A percentile compares a stretch with the other conserved stretches of the same genome.
phyloP scores from a whole-genome alignment of 2,329 filamentous ascomycete genomes.

The Trichophyton simii region DNA sequence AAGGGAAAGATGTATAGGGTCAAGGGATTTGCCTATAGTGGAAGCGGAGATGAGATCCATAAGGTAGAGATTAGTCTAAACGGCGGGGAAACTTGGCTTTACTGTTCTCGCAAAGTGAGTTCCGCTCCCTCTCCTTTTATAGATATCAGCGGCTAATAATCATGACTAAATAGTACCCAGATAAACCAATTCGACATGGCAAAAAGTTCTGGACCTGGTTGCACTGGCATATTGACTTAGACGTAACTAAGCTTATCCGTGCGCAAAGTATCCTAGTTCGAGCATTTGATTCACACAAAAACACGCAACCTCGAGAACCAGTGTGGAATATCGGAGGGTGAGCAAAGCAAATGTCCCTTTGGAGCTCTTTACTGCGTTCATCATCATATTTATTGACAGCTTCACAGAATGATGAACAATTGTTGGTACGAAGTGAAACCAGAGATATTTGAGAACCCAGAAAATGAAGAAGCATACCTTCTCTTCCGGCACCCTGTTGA shows the following conservation, averaged over 20 bases:
- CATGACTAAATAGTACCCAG: constrained; percentile 27
- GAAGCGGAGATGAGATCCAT: constrained; percentile 39
- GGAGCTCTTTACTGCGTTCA: neutral
- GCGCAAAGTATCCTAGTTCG: constrained; percentile 35
- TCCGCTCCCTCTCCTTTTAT: neutral
- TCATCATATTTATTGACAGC: neutral
- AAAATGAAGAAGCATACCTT: constrained; percentile 24
- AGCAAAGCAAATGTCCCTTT: constrained; percentile 3
- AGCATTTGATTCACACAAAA: constrained; percentile 40
- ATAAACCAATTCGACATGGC: constrained; percentile 39
- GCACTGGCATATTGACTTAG: constrained; percentile 41
- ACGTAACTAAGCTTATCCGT: constrained; percentile 32
- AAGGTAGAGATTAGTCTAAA: constrained; percentile 40
- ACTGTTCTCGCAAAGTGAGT: constrained; percentile 33
- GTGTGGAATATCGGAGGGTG: constrained; percentile 39
- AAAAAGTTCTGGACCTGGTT: constrained; percentile 45
- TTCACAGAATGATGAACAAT: constrained; percentile 42
- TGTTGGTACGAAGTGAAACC: constrained; percentile 38
- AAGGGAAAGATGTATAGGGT: constrained; percentile 33
- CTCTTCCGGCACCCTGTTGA: constrained; percentile 39
- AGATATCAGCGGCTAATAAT: neutral
- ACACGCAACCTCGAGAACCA: constrained; percentile 37
- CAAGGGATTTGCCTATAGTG: constrained; percentile 39
- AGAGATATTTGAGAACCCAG: constrained; percentile 24
- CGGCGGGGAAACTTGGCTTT: constrained; percentile 37